A percentile compares a stretch with the other conserved stretches of the same genome.
Evolutionary conservation across 179 eudicot genomes (phyloP).

Genomic region (Camellia oleifera): DNA sequence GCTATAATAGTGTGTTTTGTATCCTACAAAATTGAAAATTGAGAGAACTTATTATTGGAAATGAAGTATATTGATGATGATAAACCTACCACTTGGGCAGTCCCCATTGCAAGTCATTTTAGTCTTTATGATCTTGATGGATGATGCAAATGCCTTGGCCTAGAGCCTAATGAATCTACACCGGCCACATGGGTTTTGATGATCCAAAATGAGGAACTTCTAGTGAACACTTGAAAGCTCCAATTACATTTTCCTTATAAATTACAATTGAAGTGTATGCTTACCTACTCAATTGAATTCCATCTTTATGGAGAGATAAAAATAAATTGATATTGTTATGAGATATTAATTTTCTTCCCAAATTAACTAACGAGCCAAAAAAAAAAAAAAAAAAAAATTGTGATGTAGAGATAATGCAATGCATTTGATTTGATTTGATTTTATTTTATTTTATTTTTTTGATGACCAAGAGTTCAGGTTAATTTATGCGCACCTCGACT

Average conservation of each 20-base stretch:
- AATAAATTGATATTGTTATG: too few relatives aligned
- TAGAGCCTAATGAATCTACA: background rate
- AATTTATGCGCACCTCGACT: too few relatives aligned
- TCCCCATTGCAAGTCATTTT: slow-evolving; percentile 9
- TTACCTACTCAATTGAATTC: background rate
- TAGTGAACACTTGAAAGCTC: background rate
- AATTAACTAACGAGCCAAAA: background rate
- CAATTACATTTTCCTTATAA: background rate
- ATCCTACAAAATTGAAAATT: background rate
- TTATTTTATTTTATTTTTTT: too few relatives aligned
- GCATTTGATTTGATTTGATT: too few relatives aligned
- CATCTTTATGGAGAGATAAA: background rate
- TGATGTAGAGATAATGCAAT: too few relatives aligned
- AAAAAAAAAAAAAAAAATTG: too few relatives aligned
- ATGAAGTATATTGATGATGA: background rate
- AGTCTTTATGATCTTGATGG: slow-evolving; percentile 11
- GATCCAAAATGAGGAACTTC: slow-evolving; percentile 8
- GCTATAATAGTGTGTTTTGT: background rate
- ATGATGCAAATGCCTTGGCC: slow-evolving; percentile 1
- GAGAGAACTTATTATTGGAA: background rate
- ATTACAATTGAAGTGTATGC: background rate
- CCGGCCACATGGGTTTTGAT: slow-evolving; percentile 11
- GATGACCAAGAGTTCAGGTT: too few relatives aligned
- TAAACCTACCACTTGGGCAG: slow-evolving; percentile 11
- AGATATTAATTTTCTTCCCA: too few relatives aligned